A percentile compares a stretch with the other conserved stretches of the same genome.
phyloP scores from a whole-genome alignment of 192 early-diverging fungal species.

The Coemansia furcata region DNA sequence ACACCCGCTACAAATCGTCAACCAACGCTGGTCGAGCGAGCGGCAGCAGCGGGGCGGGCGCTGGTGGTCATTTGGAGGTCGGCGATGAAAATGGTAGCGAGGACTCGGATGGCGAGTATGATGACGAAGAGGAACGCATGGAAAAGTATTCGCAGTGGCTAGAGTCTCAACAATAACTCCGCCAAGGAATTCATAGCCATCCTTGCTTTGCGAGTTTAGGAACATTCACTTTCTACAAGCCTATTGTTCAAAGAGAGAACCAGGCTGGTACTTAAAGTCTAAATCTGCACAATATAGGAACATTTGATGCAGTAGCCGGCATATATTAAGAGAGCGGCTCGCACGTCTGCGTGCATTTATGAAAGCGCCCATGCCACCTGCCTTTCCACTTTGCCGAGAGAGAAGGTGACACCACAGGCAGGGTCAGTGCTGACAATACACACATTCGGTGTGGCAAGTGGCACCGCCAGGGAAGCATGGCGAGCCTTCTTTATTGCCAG shows the following conservation, averaged over 20 bases:
- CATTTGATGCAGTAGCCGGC: background rate
- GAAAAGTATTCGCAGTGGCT: constrained; percentile 91
- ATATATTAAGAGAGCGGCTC: background rate
- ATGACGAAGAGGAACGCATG: constrained; percentile 74
- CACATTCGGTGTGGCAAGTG: background rate
- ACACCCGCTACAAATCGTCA: constrained; percentile 69
- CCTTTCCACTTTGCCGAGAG: background rate
- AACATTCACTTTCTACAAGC: background rate
- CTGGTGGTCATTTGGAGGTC: background rate
- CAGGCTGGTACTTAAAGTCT: background rate
- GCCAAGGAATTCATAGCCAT: background rate
- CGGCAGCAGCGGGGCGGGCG: background rate
- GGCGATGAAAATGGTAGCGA: background rate
- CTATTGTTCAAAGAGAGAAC: background rate
- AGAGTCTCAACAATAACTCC: constrained; percentile 49
- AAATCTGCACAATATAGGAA: background rate
- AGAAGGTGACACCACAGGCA: background rate
- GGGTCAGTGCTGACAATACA: background rate
- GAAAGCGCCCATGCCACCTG: background rate
- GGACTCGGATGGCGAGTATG: constrained; percentile 59
- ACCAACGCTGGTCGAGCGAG: constrained; percentile 30
- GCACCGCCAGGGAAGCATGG: background rate
- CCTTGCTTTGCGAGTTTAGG: background rate
- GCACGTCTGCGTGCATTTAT: background rate
- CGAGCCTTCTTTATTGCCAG: background rate